Evolutionary conservation across 2,329 filamentous ascomycete genomes (phyloP).

Genomic region (Penicillium vulpinum): DNA sequence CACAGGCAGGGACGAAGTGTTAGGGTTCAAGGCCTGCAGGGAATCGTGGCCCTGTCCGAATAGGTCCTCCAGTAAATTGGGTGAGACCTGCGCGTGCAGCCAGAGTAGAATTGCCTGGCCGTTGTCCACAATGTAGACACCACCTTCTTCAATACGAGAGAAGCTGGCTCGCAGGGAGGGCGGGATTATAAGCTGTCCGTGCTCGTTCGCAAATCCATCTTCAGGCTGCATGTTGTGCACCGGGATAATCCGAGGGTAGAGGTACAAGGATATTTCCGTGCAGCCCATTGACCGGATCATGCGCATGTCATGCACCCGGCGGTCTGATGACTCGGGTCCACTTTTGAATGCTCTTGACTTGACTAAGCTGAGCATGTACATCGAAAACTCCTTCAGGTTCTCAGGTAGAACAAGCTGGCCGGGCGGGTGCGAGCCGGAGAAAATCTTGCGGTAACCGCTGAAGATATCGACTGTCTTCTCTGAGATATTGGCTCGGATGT

Average conservation of each 20-base stretch:
- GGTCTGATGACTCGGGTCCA: conserved; percentile 86
- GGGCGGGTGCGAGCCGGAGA: conserved; percentile 80
- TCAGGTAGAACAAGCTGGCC: conserved; percentile 94
- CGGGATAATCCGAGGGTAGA: conserved; percentile 91
- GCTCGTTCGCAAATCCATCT: conserved; percentile 91
- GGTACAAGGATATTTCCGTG: conserved; percentile 81
- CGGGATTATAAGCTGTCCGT: conserved; percentile 83
- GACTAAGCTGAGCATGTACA: conserved; percentile 88
- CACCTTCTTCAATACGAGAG: conserved; percentile 83
- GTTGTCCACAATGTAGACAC: conserved; percentile 92
- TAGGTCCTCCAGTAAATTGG: conserved; percentile 84
- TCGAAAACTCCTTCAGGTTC: conserved; percentile 91
- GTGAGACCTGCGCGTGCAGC: conserved; percentile 89
- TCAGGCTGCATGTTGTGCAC: conserved; percentile 84
- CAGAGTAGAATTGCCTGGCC: conserved; percentile 89
- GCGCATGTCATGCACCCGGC: conserved; percentile 85
- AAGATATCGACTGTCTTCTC: conserved; percentile 94
- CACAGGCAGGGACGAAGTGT: conserved; percentile 74
- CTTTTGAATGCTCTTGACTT: conserved; percentile 91
- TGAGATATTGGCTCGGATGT: conserved; percentile 77
- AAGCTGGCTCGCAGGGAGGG: conserved; percentile 79
- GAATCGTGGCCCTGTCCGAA: conserved; percentile 75
- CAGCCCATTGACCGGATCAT: conserved; percentile 87
- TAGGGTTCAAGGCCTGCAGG: conserved; percentile 77
- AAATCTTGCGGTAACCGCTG: conserved; percentile 88